A percentile compares a stretch with the other conserved stretches of the same genome.
Evolutionary conservation across 2,329 filamentous ascomycete genomes (phyloP).

Genomic region (Fusarium compactum): DNA sequence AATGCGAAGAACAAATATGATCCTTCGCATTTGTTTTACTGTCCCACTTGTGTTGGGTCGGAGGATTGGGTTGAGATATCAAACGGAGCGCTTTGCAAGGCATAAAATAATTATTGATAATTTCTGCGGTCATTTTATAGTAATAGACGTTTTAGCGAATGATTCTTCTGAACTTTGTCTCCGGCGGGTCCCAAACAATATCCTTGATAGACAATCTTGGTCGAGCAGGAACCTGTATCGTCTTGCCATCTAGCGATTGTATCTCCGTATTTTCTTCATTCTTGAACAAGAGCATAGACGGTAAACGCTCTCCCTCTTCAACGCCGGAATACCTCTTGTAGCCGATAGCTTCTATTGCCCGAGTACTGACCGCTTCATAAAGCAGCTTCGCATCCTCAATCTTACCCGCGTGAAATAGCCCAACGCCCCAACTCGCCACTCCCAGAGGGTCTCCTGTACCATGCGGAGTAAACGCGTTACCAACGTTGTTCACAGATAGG

Average conservation of each 20-base stretch:
- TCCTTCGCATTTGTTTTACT: slow-evolving; percentile 31
- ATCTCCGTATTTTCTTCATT: not conserved
- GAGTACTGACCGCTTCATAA: slow-evolving; percentile 13
- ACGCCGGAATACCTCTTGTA: fast-evolving
- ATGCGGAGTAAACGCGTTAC: slow-evolving; percentile 7
- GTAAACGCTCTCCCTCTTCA: not conserved
- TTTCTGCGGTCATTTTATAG: too few species aligned
- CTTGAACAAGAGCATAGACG: slow-evolving; percentile 3
- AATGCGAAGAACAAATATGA: slow-evolving; percentile 29
- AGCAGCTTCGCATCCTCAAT: not conserved
- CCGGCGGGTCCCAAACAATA: slow-evolving; percentile 17
- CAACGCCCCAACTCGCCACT: slow-evolving; percentile 11
- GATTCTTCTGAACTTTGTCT: not conserved
- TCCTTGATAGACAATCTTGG: slow-evolving; percentile 8
- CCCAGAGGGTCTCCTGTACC: slow-evolving; percentile 5
- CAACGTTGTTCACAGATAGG: slow-evolving; percentile 6
- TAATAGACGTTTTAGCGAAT: not conserved
- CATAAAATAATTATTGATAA: not conserved
- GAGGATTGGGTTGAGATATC: slow-evolving; percentile 20
- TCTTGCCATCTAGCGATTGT: not conserved
- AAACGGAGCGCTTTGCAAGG: slow-evolving; percentile 23
- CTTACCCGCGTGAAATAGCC: slow-evolving; percentile 11
- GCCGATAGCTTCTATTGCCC: not conserved
- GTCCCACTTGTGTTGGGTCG: slow-evolving; percentile 34
- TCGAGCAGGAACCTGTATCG: not conserved